phyloP scores from a whole-genome alignment of 371 early-diverging fungal genomes.

The Mucor saturninus region DNA sequence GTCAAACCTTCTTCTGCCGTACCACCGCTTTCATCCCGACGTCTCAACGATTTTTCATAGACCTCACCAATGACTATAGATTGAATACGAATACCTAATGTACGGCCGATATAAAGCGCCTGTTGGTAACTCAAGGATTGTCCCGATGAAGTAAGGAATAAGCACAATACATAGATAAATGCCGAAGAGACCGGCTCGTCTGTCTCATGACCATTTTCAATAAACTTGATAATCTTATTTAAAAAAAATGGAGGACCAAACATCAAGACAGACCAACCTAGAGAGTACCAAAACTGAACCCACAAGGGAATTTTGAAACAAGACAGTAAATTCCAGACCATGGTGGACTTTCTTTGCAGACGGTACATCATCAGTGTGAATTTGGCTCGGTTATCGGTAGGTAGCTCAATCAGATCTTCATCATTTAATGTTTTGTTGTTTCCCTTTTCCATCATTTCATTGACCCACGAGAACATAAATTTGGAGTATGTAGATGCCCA shows the following conservation, averaged over 20 bases:
- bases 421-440: slow-evolving; percentile 54
- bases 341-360: slow-evolving; percentile 12
- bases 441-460: slow-evolving; percentile 59
- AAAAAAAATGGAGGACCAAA: slow-evolving; percentile 64
- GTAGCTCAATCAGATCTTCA: slow-evolving; percentile 53
- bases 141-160: slow-evolving; percentile 55
- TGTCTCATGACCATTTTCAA: slow-evolving; percentile 43
- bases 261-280: slow-evolving; percentile 56
- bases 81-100: slow-evolving; percentile 58
- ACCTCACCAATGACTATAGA: slow-evolving; percentile 68
- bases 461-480: slow-evolving; percentile 60
- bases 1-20: background rate
- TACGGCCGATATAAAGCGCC: slow-evolving; percentile 62
- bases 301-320: slow-evolving; percentile 47
- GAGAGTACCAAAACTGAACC: slow-evolving; percentile 46
- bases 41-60: slow-evolving; percentile 59
- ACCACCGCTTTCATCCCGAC: slow-evolving; percentile 52
- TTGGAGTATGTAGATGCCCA: slow-evolving; percentile 61
- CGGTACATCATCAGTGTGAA: slow-evolving; percentile 31
- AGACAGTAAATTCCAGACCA: slow-evolving; percentile 32
- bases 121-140: slow-evolving; percentile 57
- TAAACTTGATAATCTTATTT: slow-evolving; percentile 60
- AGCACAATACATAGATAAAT: slow-evolving; percentile 66
- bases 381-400: slow-evolving; percentile 43
- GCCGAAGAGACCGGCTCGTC: slow-evolving; percentile 43